Percentiles rank a stretch among this genome's conserved stretches.
Conservation (phyloP, 257 asterid species). For the Solanum chiquidenum region DNA sequence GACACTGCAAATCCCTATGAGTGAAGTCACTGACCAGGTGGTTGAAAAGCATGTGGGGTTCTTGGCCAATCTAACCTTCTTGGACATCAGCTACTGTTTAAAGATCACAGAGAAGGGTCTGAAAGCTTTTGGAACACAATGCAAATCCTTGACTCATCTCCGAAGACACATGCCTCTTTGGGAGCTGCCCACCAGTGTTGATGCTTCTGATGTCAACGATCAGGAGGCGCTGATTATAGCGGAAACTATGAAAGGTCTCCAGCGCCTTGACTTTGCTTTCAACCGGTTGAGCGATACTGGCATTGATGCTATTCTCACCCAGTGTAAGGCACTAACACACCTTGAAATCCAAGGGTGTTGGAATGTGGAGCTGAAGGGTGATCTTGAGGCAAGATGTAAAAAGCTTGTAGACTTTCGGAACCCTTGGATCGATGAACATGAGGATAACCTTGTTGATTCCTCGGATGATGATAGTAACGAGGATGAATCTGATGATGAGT, state of each 20-base stretch:
- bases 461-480: background rate
- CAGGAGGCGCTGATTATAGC: conserved; percentile 2
- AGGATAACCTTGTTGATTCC: background rate
- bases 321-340: background rate
- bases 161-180: background rate
- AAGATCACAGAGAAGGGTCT: conserved; percentile 12
- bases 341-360: conserved; percentile 8
- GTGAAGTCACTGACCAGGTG: conserved; percentile 11
- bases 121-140: conserved; percentile 11
- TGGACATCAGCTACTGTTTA: conserved; percentile 14
- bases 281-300: background rate
- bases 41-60: conserved; percentile 5
- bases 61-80: background rate
- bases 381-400: conserved; percentile 6
- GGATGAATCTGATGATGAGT: background rate
- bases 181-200: background rate
- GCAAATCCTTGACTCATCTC: conserved; percentile 9
- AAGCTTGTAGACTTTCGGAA: background rate
- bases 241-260: conserved; percentile 5
- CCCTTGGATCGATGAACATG: background rate
- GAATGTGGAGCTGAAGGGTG: conserved; percentile 2
- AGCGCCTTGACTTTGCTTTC: conserved; percentile 2
- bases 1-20: conserved; percentile 6
- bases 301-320: background rate
- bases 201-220: background rate